phyloP scores from a whole-genome alignment of 805 yeast species.

The Metschnikowia kunwiensis region DNA sequence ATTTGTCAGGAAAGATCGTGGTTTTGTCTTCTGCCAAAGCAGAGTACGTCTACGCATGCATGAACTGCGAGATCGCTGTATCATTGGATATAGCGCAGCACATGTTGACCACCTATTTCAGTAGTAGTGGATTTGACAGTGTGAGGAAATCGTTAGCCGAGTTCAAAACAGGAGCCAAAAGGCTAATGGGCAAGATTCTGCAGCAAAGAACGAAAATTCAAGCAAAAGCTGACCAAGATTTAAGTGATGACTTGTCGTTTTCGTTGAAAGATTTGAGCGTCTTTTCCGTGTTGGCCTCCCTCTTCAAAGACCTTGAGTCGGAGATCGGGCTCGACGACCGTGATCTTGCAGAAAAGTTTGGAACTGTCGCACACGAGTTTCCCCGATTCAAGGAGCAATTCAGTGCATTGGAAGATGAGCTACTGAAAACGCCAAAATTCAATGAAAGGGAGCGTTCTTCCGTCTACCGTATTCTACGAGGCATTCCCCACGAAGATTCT shows the following conservation, averaged over 20 bases:
- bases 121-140: background rate
- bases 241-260: background rate
- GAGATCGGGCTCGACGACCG: conserved; percentile 6
- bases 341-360: conserved; percentile 1
- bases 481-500: background rate
- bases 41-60: background rate
- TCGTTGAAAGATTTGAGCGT: background rate
- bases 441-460: no score
- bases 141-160: background rate
- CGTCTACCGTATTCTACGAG: background rate
- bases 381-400: no score
- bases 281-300: background rate
- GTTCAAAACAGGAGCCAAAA: background rate
- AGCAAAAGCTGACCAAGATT: background rate
- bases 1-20: background rate
- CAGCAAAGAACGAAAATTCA: background rate
- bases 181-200: background rate
- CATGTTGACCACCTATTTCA: background rate
- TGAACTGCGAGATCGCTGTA: background rate
- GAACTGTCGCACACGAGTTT: no score
- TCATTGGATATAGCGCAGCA: background rate
- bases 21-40: background rate
- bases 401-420: no score
- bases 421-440: no score
- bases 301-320: conserved; percentile 3